Conservation (phyloP, 139 green algal genomes). For the Micractinium sp. region DNA sequence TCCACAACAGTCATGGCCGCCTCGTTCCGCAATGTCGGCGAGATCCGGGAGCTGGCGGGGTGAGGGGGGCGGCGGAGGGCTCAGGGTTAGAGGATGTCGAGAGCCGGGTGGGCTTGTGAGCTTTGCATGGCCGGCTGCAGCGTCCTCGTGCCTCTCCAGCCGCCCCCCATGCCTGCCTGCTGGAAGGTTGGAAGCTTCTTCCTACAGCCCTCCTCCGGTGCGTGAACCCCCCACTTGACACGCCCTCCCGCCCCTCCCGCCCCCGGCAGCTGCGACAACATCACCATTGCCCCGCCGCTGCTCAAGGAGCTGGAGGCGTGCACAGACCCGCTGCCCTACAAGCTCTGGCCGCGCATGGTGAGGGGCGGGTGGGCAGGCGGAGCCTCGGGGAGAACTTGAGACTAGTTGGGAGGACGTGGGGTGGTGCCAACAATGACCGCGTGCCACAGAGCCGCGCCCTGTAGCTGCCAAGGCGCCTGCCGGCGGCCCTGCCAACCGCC, state of each 20-base stretch:
- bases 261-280: slow-evolving; percentile 77
- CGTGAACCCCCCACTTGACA: neutral
- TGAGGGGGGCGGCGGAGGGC: neutral
- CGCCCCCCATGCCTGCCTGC: neutral
- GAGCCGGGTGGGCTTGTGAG: neutral
- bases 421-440: no score
- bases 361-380: neutral
- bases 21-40: slow-evolving; percentile 86
- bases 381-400: neutral
- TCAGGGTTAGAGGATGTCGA: no score
- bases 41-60: slow-evolving; percentile 87
- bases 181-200: no score
- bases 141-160: neutral
- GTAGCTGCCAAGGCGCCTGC: no score
- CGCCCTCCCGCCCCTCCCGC: neutral
- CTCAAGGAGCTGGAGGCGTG: slow-evolving; percentile 80
- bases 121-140: neutral
- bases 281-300: slow-evolving; percentile 88
- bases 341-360: slow-evolving; percentile 69
- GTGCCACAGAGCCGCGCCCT: no score
- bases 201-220: neutral
- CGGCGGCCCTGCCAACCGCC: neutral
- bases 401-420: no score
- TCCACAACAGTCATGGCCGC: slow-evolving; percentile 90
- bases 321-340: slow-evolving; percentile 72